Conservation (phyloP, 164 flowering plant species). For the Tetrastigma voinierianum region DNA sequence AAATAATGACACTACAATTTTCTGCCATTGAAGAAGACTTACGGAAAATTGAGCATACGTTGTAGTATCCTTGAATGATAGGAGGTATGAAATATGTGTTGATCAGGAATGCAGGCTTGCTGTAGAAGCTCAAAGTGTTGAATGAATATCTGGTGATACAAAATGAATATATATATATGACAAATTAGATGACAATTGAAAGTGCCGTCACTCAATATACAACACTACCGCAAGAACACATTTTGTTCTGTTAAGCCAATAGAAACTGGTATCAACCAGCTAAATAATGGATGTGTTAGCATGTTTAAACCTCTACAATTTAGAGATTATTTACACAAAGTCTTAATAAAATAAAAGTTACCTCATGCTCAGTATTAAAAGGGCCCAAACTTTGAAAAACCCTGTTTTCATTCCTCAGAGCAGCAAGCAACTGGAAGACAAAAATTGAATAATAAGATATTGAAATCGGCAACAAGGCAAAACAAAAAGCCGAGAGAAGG, state of each 20-base stretch:
- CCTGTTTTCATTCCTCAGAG: conserved; percentile 67
- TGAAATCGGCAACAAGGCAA: not conserved
- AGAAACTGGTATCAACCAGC: not conserved
- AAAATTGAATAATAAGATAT: not conserved
- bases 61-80: conserved; percentile 68
- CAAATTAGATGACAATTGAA: too few relatives aligned
- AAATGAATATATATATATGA: too few relatives aligned
- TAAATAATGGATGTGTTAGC: not conserved
- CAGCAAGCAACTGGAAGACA: conserved; percentile 83
- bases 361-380: conserved; percentile 92
- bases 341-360: conserved; percentile 18
- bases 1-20: not conserved
- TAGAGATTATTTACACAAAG: not conserved
- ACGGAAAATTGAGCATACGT: conserved; percentile 56
- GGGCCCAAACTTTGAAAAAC: conserved; percentile 36
- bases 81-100: conserved; percentile 50
- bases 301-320: not conserved
- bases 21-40: conserved; percentile 32
- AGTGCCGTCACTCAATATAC: too few relatives aligned
- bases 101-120: conserved; percentile 80
- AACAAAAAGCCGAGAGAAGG: not conserved
- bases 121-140: conserved; percentile 96
- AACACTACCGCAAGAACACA: too few relatives aligned
- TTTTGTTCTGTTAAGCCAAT: not conserved
- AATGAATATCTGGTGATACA: conserved; percentile 61